Evolutionary conservation across 345 rosid genomes (phyloP), one percentile per base, ranked within the genome.

Genomic region (Excoecaria agallocha): DNA sequence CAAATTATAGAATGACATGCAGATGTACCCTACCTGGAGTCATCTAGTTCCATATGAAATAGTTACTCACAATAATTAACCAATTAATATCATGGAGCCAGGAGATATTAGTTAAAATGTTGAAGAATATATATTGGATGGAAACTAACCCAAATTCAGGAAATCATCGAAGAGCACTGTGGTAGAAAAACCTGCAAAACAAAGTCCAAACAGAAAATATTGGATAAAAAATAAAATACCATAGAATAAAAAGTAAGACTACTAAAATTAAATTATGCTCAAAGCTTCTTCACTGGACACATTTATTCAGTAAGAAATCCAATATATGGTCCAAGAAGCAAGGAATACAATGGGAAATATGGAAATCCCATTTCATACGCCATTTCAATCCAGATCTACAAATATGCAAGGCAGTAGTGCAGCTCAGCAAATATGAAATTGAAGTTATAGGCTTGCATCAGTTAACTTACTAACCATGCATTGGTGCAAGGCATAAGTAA

Each of bases 141-240:
- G 68, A 71, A 60, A 84, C 98, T 86, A 72, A 89, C 97, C 97
- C 97, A 35, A 70, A 89, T 70, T 83, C 76, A 56, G 95, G 96
- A 80, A 94, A 94, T 95, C 95, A 94, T 69, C 55, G 82, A 77
- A 94, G 90, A 68, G 94, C 95, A 77, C 98, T 90, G 58, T 94
- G 97, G 84, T 92, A 94, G 86, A 94, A 94, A 81, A 94, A 94
- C 84, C 97, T 94, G 88, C 73, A 78, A 81, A 71, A 68, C 20
- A 25, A 45, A 78, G 59, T 61, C 70, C 30, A 5, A 49, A 77
- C 48, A 59, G 49, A 37, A 59, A 60, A 73, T 25, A 46, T 5
- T 4, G 6, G 37, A 46, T 38, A 41, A 61, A 30, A 35, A 64
- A n/a, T 41, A 64, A 62, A 72, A 68, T 41, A 12, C 71, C 60